Base-by-base conservation (phyloP, 2,329 filamentous ascomycete genomes). In the Rhynchosporium agropyri region DNA sequence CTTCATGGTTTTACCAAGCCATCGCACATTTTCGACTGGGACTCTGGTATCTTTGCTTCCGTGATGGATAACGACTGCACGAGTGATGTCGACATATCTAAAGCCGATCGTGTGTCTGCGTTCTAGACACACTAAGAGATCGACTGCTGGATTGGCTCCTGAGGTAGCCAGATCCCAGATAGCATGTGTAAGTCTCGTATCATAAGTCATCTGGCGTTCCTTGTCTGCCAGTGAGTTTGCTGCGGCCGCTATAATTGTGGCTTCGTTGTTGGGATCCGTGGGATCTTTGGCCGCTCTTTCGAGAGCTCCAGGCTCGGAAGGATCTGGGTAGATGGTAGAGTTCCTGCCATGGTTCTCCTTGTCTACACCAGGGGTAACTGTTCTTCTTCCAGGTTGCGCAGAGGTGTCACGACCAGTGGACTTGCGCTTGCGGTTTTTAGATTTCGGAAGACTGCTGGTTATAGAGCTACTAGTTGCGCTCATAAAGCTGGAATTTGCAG, bases 401-500 rank as follows among this genome's bases (percentile, higher is more conserved):
- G 74, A 74, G 3, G 75, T 74, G 63, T 77, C 72, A 64, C 76
- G 76, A 54, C 76, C 76, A 40, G 78, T 78, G 31, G 79, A 76
- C 73, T 84, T 88, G 53, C 87, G 80, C 76, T 90, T 89, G 71
- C 86, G 81, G 53, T 84, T 80, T 8, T 83, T 80, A 28, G 82
- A 80, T 74, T 89, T 91, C 1, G 90, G 90, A 4, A 93, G 79
- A 51, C 88, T 92, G 60, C 87, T 90, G 0, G 90, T 91, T 66
- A 97, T 88, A 66, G 90, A 94, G 56, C 89, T 91, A 74, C 90
- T 96, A 0, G 93, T 97, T 3, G 92, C 90, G 31, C 88, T 90
- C 87, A 99, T 94, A 77, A 98, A 97, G 63, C 90, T 93, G 49
- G 92, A 95, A 76, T 98, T 99, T 59, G 95, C 95, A 0, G 93